Conservation (phyloP, 768 basidiomycete species). For the Lactifluus rugatus region DNA sequence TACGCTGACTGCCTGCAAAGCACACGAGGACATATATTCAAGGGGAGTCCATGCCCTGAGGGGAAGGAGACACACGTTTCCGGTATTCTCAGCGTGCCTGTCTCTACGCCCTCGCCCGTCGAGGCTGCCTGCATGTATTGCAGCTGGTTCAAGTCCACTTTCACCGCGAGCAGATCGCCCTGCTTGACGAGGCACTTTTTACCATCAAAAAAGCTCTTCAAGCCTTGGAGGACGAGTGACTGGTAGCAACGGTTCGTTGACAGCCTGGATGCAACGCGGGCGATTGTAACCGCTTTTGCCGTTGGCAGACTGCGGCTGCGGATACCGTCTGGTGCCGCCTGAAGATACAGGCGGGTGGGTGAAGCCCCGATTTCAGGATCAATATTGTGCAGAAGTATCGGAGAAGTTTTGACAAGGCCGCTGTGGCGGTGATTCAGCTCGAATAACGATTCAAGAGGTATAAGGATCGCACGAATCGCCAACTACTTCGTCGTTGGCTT, state of each 20-base stretch:
- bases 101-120: background rate
- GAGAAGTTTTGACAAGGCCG: constrained; percentile 35
- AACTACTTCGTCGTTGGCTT: constrained; percentile 40
- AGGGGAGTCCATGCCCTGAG: background rate
- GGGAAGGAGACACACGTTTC: background rate
- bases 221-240: constrained; percentile 43
- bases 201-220: constrained; percentile 54
- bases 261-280: constrained; percentile 69
- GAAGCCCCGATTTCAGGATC: constrained; percentile 21
- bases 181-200: constrained; percentile 51
- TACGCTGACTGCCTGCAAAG: constrained; percentile 1
- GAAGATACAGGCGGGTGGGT: constrained; percentile 29
- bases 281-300: constrained; percentile 62
- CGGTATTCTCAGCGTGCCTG: background rate
- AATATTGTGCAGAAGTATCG: constrained; percentile 49
- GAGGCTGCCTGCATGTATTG: constrained; percentile 11
- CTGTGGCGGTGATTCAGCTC: constrained; percentile 23
- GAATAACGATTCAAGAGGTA: background rate
- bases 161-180: constrained; percentile 63
- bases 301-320: constrained; percentile 51
- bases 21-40: background rate
- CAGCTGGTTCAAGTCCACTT: constrained; percentile 44
- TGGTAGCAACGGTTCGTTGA: constrained; percentile 60
- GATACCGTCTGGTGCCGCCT: constrained; percentile 52
- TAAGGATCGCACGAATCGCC: constrained; percentile 27